Conservation (phyloP, 495 filamentous ascomycete genomes). For the Annulohypoxylon stygium region DNA sequence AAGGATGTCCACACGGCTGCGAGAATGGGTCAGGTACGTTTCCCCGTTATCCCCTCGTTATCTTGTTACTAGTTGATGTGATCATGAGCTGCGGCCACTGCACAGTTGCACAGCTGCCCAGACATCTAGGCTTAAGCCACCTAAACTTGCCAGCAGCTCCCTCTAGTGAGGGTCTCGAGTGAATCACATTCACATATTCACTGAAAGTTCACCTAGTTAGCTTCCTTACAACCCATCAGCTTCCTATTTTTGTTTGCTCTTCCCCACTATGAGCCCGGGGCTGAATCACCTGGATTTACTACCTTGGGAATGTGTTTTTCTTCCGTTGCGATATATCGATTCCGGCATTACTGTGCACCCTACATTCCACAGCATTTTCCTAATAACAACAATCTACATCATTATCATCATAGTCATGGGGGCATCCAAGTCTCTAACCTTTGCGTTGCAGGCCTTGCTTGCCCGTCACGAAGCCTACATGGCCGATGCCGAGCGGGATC, state of each 20-base stretch:
- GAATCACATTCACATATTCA: conserved; percentile 2
- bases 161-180: background rate
- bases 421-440: conserved; percentile 66
- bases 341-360: conserved; percentile 1
- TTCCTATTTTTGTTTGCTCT: conserved; percentile 30
- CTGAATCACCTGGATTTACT: conserved; percentile 2
- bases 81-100: conserved; percentile 11
- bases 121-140: conserved; percentile 19
- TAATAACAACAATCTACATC: conserved; percentile 18
- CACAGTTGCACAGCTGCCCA: background rate
- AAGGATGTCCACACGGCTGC: conserved; percentile 87
- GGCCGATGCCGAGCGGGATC: conserved; percentile 87
- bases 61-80: background rate
- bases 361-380: conserved; percentile 14
- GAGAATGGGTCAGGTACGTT: conserved; percentile 85
- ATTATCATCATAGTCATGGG: conserved; percentile 58
- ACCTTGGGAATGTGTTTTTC: conserved; percentile 29
- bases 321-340: conserved; percentile 20
- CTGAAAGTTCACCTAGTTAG: conserved; percentile 15
- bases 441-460: conserved; percentile 86
- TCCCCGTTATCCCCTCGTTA: conserved; percentile 3
- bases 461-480: conserved; percentile 94
- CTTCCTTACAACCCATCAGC: conserved; percentile 25
- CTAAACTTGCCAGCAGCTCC: background rate
- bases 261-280: conserved; percentile 1